These are phyloP conservation scores for Ophiostoma populinum DNA, from an alignment of 2,329 filamentous ascomycete genomes.

Conservation along the genomic window DNA sequence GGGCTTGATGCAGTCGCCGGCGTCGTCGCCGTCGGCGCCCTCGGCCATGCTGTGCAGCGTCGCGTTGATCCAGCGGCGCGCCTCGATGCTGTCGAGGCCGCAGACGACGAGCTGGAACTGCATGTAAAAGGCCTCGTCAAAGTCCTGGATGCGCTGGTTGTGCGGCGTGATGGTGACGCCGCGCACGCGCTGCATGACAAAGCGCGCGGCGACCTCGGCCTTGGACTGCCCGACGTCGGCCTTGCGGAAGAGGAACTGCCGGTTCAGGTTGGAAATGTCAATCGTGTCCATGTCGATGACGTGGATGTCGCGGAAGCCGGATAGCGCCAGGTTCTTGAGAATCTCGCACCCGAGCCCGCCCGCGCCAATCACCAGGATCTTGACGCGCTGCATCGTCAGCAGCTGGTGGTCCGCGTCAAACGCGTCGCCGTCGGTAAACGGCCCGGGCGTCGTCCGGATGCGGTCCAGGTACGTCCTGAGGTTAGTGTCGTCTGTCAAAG, in stretches of 20 bases:
- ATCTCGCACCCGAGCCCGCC: conserved; percentile 94
- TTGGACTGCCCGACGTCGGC: conserved; percentile 86
- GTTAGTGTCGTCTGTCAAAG: neutral
- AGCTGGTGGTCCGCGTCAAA: conserved; percentile 34
- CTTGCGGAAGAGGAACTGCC: conserved; percentile 89
- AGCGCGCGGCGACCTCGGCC: conserved; percentile 79
- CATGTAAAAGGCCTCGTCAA: conserved; percentile 91
- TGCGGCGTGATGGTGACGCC: conserved; percentile 88
- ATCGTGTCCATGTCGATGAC: conserved; percentile 99
- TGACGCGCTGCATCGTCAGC: conserved; percentile 47
- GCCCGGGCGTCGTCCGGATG: conserved; percentile 59
- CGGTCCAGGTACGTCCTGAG: conserved; percentile 68
- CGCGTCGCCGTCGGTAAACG: conserved; percentile 50
- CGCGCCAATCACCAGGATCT: conserved; percentile 66
- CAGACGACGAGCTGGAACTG: conserved; percentile 91
- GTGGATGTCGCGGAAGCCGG: conserved; percentile 91
- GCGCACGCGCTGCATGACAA: conserved; percentile 77
- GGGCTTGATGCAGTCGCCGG: conserved; percentile 70
- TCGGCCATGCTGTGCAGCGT: conserved; percentile 81
- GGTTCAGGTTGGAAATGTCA: conserved; percentile 94
- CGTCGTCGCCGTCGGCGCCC: conserved; percentile 39
- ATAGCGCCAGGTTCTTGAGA: conserved; percentile 85
- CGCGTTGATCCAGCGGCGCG: conserved; percentile 95
- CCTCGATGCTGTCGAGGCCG: conserved; percentile 91
- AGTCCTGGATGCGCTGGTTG: conserved; percentile 91